phyloP scores from a whole-genome alignment of 2,329 filamentous ascomycete species.

The Phaeomoniella chlamydospora region DNA sequence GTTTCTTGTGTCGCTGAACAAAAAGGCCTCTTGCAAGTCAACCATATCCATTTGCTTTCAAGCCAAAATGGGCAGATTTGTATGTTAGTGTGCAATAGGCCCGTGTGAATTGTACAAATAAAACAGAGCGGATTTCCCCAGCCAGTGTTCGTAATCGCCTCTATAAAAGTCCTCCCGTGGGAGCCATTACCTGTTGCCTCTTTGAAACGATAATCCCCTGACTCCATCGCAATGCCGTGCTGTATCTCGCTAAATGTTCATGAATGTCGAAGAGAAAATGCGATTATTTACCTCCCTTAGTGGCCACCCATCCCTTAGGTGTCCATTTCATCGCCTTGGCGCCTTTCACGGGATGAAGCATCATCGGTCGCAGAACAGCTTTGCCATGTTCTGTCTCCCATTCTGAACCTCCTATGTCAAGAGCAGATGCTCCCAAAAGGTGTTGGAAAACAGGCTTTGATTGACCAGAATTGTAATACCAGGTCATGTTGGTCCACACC shows the following conservation, averaged over 20 bases:
- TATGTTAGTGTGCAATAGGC: no score
- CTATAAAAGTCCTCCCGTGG: background rate
- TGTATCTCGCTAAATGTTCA: background rate
- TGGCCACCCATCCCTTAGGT: constrained; percentile 10
- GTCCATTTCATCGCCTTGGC: constrained; percentile 18
- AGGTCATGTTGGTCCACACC: constrained; percentile 18
- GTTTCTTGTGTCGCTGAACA: background rate
- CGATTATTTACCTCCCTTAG: constrained; percentile 10
- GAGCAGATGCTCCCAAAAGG: constrained; percentile 13
- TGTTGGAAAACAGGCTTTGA: constrained; percentile 18
- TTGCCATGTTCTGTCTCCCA: constrained; percentile 16
- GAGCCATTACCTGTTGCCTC: background rate
- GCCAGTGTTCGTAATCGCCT: background rate
- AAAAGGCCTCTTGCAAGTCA: no score
- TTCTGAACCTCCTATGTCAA: constrained; percentile 11
- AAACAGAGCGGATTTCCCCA: background rate
- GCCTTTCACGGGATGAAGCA: constrained; percentile 18
- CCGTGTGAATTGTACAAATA: background rate
- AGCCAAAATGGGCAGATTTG: no score
- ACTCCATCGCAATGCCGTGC: background rate
- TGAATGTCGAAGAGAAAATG: background rate
- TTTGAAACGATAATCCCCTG: background rate
- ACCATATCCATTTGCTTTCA: no score
- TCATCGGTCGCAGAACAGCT: constrained; percentile 15
- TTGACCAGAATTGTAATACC: constrained; percentile 18